Base-by-base conservation (phyloP, 305 asterid genomes). In the Fraxinus paxiana region DNA sequence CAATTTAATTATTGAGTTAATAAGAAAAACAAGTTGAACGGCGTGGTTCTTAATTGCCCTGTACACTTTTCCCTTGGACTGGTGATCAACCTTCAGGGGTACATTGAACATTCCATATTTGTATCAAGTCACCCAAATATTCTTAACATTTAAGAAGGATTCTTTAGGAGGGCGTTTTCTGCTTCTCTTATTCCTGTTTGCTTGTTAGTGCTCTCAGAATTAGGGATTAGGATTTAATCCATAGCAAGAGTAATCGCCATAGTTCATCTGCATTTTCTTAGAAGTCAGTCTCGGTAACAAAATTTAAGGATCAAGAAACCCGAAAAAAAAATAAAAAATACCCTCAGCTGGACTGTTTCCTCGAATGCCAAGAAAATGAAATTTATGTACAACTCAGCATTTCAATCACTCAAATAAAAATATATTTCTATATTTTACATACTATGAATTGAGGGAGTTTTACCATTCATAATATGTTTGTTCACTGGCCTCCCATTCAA, bases 391-490 rank as follows among this genome's bases (percentile, higher is more conserved):
- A 28, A 6, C 24, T 13, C 43, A 69, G 41, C 75, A 69, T 69
- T 69, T 69, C 75, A 28, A 69, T 69, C 43, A 13, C 20, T 69
- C 38, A 69, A 31, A 28, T 15, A 30, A 30, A 69, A 1, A 20
- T 30, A 28, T 5, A 13, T 13, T 69, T 69, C 12, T 69, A 1
- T 6, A 69, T 10, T 24, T 15, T 67, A 67, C 18, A 9, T 30
- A 54, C 3, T 73, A 73, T 38, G 24, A 80, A 59, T 28, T 18
- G 43, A 69, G 33, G 65, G 81, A 81, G 61, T 61, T 35, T 41
- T 87, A 90, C 97, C 97, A 17, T 69, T 69, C 75, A 75, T 77
- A 81, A 33, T 77, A 43, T 83, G 71, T 38, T 83, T 79, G 38
- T 79, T 73, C 70, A 46, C 67, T 7, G 77, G 82, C 87, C 85